Base-by-base conservation (phyloP, 1,284 basidiomycete species). In the Athelia sp. region DNA sequence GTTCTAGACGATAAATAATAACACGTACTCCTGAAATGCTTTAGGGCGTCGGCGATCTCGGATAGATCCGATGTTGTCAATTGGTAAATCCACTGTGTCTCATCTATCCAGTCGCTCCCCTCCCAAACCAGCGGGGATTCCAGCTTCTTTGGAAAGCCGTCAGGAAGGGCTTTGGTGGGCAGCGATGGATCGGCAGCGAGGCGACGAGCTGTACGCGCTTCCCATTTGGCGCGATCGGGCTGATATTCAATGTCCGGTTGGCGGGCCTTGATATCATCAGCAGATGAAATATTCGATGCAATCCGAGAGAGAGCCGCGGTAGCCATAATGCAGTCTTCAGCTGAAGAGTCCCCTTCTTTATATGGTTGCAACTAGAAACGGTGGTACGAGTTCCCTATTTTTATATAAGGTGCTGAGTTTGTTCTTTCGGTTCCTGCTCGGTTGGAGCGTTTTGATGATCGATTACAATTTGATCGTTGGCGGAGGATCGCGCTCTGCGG, bases 81-180 rank as follows among this genome's bases (percentile, higher is more conserved):
- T 8, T 58, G 51, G 50, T 62, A 66, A 4, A 66, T 65, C 65
- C 67, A 70, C 50, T 68, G 58, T 38, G 56, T 58, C 48, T 67
- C 65, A 35, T 62, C 56, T 38, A 50, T 64, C 58, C 62, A 69
- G 49, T 68, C 66, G 38, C 61, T 64, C 15, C 67, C 67, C 52
- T 70, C 65, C 68, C 68, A 70, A 15, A 67, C 68, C 10, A 70
- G 54, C 1, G 66, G 61, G 2, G 59, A 60, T 29, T 63, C 55
- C 15, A 68, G 40, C 36, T 62, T 56, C 32, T 49, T 44, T 1
- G 68, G 68, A 52, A 68, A 70, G 1, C 68, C 66, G 21, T 55
- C 57, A 4, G 67, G 67, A n/a, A 70, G 53, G 8, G 63, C 49
- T 3, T 57, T 56, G 8, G 48, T 49, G n/a, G 55, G 62, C 6